Conservation (phyloP, 139 green algal species). For the Marvania coccoides region DNA sequence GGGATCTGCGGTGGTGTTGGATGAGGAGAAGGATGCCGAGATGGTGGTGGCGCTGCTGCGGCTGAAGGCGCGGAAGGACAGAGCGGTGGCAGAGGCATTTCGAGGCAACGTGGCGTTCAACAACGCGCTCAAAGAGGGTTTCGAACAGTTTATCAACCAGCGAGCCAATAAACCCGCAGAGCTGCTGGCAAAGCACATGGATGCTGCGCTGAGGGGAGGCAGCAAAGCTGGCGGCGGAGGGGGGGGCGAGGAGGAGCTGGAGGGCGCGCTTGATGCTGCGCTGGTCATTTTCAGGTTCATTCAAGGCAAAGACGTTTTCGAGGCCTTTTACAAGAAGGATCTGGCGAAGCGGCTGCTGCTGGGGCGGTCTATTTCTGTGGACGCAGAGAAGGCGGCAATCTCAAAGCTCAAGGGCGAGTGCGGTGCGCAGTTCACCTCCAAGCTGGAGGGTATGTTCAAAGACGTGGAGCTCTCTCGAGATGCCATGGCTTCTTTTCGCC, state of each 20-base stretch:
- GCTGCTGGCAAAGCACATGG: conserved; percentile 95
- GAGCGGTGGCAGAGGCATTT: conserved; percentile 53
- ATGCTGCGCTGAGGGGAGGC: conserved; percentile 68
- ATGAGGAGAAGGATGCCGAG: conserved; percentile 88
- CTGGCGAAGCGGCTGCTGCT: conserved; percentile 95
- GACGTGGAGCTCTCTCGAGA: conserved; percentile 71
- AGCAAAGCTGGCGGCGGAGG: conserved; percentile 43
- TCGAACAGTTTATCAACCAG: conserved; percentile 93
- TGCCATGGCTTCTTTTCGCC: conserved; percentile 63
- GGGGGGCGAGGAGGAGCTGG: conserved; percentile 75
- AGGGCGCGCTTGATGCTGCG: conserved; percentile 75
- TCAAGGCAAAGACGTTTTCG: conserved; percentile 98
- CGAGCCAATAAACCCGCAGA: conserved; percentile 79
- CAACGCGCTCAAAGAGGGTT: conserved; percentile 77
- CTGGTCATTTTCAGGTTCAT: conserved; percentile 91
- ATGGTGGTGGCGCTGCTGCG: conserved; percentile 83
- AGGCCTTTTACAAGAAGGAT: conserved; percentile 99
- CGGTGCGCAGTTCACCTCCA: conserved; percentile 93
- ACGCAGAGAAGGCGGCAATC: conserved; percentile 95
- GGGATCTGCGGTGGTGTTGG: conserved; percentile 66
- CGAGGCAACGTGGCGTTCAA: conserved; percentile 53
- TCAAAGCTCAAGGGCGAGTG: conserved; percentile 95
- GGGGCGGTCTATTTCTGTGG: conserved; percentile 67
- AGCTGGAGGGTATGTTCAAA: conserved; percentile 98
- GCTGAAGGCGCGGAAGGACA: conserved; percentile 72